Evolutionary conservation across 75 land plant genomes (phyloP).

Genomic region (Picea sitchensis): DNA sequence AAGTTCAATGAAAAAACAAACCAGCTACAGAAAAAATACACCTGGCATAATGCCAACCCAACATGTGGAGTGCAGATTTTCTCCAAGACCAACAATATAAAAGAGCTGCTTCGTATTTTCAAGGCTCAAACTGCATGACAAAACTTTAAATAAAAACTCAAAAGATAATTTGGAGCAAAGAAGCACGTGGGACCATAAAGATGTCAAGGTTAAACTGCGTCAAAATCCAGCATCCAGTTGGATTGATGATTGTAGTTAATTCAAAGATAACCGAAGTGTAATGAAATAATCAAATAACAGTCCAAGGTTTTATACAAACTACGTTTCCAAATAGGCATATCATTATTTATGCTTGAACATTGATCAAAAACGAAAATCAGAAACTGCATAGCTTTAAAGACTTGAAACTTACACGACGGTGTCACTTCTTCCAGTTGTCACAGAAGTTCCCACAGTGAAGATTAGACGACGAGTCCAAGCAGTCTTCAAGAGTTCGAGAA

Average conservation of each 20-base stretch:
- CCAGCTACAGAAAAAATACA: neutral
- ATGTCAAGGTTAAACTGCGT: neutral
- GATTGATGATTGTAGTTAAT: neutral
- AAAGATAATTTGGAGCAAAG: too few species aligned
- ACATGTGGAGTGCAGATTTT: neutral
- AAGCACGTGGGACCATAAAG: too few species aligned
- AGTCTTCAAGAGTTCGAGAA: constrained; percentile 33
- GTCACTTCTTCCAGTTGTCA: constrained; percentile 30
- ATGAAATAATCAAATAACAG: neutral
- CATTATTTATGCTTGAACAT: neutral
- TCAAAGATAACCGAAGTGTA: neutral
- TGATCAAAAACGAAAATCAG: neutral
- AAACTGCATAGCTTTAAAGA: neutral
- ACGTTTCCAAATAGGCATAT: neutral
- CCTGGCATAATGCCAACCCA: neutral
- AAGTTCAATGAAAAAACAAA: neutral
- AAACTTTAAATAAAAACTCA: neutral
- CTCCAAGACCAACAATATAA: neutral
- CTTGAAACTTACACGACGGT: constrained; percentile 30
- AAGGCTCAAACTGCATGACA: neutral
- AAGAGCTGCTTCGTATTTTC: neutral
- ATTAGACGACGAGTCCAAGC: constrained; percentile 36
- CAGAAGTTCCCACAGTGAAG: constrained; percentile 31
- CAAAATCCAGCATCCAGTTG: neutral
- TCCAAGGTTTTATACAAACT: neutral